Base-by-base conservation (phyloP, 768 basidiomycete genomes). In the Terana coerulea region DNA sequence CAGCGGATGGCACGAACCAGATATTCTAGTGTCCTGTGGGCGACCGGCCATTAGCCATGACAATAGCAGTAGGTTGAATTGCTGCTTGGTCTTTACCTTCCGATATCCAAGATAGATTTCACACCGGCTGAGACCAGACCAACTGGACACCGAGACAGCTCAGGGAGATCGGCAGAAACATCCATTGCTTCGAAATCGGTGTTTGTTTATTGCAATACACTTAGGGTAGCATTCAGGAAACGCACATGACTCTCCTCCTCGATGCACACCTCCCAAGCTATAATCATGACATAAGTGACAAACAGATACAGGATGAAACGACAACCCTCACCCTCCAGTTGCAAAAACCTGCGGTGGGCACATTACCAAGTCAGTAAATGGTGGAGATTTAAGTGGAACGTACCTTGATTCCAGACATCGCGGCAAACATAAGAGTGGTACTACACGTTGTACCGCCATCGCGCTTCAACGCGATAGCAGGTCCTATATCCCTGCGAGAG, bases 41-140 rank as follows among this genome's bases (percentile, higher is more conserved):
- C 19, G 36, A n/a, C 9, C 25, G 10, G 19, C 9, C 12, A 45
- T 25, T 9, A 8, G 22, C 10, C 25, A 45, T 45, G 43, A 45
- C 4, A 7, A 15, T 44, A 8, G 3, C 15, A 39, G 29, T 11
- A 40, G 29, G 53, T 22, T 14, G 30, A 35, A 28, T 14, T 35
- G 8, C 15, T 6, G 28, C 21, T 14, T 21, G 0, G 19, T 12
- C 5, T 42, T 70, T 49, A 82, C 88, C 80, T 78, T 52, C 88
- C 88, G 53, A 98, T 94, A 65, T 99, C 97, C 36, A 99, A 68
- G 54, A 99, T 98, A 0, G 89, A 91, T 66, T 98, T 99, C 17
- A 91, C 84, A 10, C 97, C 97, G 9, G 94, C 88, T 15, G 95
- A 95, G 9, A 98, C 83, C 30, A 99, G 77, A 3, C 88, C 93